Evolutionary conservation across 129 eudicot genomes (phyloP).

Genomic region (Heracleum sosnowskyi): DNA sequence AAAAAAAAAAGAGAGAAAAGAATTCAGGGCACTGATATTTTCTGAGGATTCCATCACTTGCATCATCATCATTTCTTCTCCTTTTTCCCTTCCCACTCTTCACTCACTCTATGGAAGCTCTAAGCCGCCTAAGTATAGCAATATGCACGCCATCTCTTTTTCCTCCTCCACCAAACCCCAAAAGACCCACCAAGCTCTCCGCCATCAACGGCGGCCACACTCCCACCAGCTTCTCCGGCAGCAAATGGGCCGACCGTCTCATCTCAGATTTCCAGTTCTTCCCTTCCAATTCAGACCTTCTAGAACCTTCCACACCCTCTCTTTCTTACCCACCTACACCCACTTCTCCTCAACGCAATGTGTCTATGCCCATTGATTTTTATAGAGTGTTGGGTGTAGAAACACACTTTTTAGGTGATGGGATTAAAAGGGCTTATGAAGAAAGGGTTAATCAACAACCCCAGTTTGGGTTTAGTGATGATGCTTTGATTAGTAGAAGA

Average conservation of each 20-base stretch:
- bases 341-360: slow-evolving; percentile 58
- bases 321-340: slow-evolving; percentile 44
- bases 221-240: slow-evolving; percentile 46
- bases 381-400: slow-evolving; percentile 74
- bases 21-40: background rate
- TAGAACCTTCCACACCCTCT: slow-evolving; percentile 19
- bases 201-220: slow-evolving; percentile 39
- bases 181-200: slow-evolving; percentile 25
- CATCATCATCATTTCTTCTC: background rate
- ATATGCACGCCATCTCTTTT: slow-evolving; percentile 31
- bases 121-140: slow-evolving; percentile 38
- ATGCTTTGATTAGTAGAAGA: slow-evolving; percentile 62
- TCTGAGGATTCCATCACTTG: background rate
- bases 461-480: slow-evolving; percentile 86
- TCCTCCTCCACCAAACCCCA: slow-evolving; percentile 30
- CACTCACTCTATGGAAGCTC: slow-evolving; percentile 33
- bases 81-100: too few relatives aligned
- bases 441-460: slow-evolving; percentile 76
- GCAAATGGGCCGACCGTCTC: slow-evolving; percentile 97
- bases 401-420: slow-evolving; percentile 76
- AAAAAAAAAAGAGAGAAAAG: too few relatives aligned
- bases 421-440: slow-evolving; percentile 66
- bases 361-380: slow-evolving; percentile 74
- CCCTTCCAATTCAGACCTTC: slow-evolving; percentile 33
- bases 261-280: slow-evolving; percentile 89